phyloP scores from a whole-genome alignment of 2,329 filamentous ascomycete genomes.

The Nothopassalora personata region DNA sequence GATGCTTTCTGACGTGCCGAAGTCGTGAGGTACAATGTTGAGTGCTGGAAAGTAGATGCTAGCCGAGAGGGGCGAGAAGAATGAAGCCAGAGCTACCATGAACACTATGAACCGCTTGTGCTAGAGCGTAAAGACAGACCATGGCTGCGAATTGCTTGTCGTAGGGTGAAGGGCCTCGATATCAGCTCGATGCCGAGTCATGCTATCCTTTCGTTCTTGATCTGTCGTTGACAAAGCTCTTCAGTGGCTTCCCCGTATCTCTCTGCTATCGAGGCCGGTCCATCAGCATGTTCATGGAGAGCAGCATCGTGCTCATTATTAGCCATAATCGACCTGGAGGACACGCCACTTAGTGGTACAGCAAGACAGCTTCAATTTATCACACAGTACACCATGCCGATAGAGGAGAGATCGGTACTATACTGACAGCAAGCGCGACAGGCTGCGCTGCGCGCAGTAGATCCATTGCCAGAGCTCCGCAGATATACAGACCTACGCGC shows the following conservation, averaged over 20 bases:
- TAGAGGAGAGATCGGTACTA: neutral
- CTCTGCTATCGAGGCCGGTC: neutral
- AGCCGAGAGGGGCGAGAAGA: constrained; percentile 50
- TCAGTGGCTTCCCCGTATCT: neutral
- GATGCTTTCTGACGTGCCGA: constrained; percentile 37
- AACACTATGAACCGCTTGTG: constrained; percentile 46
- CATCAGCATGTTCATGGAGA: neutral
- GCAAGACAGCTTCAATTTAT: neutral
- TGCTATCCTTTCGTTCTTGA: neutral
- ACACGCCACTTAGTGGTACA: too few relatives aligned
- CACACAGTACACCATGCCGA: neutral
- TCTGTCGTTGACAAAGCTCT: neutral
- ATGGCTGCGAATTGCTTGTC: constrained; percentile 15
- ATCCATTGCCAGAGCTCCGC: neutral
- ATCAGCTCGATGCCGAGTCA: constrained; percentile 4
- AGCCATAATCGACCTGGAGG: neutral
- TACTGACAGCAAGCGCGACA: neutral
- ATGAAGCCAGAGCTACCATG: constrained; percentile 46
- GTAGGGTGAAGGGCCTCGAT: constrained; percentile 17
- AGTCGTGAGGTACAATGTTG: constrained; percentile 44
- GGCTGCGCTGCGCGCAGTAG: neutral
- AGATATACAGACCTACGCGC: neutral
- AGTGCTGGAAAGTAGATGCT: constrained; percentile 54
- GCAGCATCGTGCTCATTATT: neutral
- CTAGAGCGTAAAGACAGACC: constrained; percentile 33